Evolutionary conservation across 805 yeast species (phyloP), one percentile per base, ranked within the genome.

Genomic region (Candida easanensis): DNA sequence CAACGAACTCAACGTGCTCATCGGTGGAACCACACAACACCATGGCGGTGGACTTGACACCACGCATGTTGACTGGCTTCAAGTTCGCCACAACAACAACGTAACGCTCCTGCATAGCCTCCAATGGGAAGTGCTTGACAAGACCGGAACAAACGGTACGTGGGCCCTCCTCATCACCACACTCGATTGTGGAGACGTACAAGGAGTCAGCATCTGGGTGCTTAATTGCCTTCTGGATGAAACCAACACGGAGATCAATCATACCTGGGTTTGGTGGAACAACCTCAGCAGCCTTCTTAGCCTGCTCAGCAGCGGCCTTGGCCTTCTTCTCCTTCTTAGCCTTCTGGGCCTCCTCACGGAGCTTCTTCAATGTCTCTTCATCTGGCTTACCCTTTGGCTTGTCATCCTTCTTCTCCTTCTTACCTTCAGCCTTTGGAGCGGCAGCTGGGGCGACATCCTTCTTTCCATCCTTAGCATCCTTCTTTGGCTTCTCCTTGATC

Each of bases 141-240:
- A 93, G 76, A 56, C 99, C 99, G 11, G 97, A 88, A 73, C 99
- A 93, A 44, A 93, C 96, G 23, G 98, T 93, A 74, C 99, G 82
- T 61, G 99, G 99, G 47, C 95, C 95, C 64, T 88, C 96, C 50
- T 75, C 90, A 58, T 93, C 99, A 54, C 99, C 99, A 74, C 87
- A 82, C 51, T 95, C 88, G 58, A 93, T 93, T 40, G 99, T 93
- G 22, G 98, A 93, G 44, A 93, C 96, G 65, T 93, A 93, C 58
- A 93, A 74, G 2, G 96, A 77, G 68, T 93, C 99, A 27, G 99
- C 99, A 65, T 93, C 91, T 50, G 99, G 99, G 71, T 93, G 99
- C 66, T 87, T 88, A 61, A 87, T 75, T 41, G 97, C 97, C 73
- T 95, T 93, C 71, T 91, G 89, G 61, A 93, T 93, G 75, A 83